These are phyloP conservation scores for Chlorella sp. DNA, from an alignment of 139 green algal species.

Conservation along the genomic window DNA sequence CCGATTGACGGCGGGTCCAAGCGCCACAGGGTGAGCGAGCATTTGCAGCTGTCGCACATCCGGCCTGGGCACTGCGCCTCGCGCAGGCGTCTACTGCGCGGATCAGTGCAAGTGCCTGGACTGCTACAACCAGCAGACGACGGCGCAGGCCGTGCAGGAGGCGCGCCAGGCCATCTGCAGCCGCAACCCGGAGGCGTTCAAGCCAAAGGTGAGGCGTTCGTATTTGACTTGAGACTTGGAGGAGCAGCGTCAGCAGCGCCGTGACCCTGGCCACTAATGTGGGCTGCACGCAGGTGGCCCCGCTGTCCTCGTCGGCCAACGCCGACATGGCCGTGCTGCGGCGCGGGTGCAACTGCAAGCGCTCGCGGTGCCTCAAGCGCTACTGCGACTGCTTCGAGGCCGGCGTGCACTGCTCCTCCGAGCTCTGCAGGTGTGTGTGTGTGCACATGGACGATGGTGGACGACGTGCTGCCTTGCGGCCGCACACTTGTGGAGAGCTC, in stretches of 20 bases:
- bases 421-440: slow-evolving; percentile 66
- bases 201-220: not conserved
- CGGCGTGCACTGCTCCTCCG: slow-evolving; percentile 59
- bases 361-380: slow-evolving; percentile 87
- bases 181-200: not conserved
- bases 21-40: no score
- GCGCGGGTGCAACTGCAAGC: slow-evolving; percentile 87
- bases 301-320: not conserved
- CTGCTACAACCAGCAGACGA: not conserved
- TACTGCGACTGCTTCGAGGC: slow-evolving; percentile 98
- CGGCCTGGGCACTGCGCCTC: no score
- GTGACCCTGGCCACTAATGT: no score
- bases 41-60: no score
- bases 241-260: no score
- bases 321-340: not conserved
- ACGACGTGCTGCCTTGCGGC: no score
- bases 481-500: no score
- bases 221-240: no score
- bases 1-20: no score
- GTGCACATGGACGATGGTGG: slow-evolving; percentile 22
- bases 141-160: not conserved
- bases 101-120: not conserved
- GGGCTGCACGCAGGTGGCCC: not conserved
- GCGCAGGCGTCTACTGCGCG: not conserved
- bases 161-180: not conserved